Base-by-base conservation (phyloP, 305 asterid genomes). In the Fraxinus albicans region DNA sequence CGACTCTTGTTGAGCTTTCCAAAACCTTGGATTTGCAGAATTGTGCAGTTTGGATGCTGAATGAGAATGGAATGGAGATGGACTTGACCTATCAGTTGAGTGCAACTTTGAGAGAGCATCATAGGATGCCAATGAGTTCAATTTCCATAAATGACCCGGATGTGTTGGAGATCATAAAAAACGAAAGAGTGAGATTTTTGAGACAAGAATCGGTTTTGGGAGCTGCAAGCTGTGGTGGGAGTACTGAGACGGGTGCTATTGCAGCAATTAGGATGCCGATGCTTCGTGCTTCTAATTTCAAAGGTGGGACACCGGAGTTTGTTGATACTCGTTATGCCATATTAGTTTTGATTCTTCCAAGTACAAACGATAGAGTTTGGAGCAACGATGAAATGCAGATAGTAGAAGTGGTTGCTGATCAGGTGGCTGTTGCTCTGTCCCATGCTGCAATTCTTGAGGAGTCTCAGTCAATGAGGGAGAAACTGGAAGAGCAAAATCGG, bases 231-330 rank as follows among this genome's bases (percentile, higher is more conserved):
- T 88, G 93, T 78, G 94, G 89, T n/a, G 97, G 91, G 67, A 72
- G 86, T 9, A 88, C 80, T 35, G 95, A 88, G 81, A 88, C 84
- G 3, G 98, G 97, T 65, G 81, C 95, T 33, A 98, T 90, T 79
- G 99, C 98, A 55, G 97, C 98, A 12, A 92, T 95, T 77, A 84
- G 99, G 85, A 93, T 96, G 98, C 99, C 99, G 7, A 92, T 96
- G 98, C 97, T 96, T 33, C 90, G 89, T 84, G 98, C 91, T 83
- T 88, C 93, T 1, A 91, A 96, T 84, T 96, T 96, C 87, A 93
- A 94, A 78, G 98, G 99, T 2, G 99, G 98, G 23, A 93, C 99
- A n/a, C 99, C 99, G 0, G 98, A 93, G 88, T 87, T 95, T 88
- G 86, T 92, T 81, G 97, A 94, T 10, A 93, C 96, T 15, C 92